Evolutionary conservation across 495 filamentous ascomycete species (phyloP), one percentile per base, ranked within the genome.

Genomic region (Podospora sp.): DNA sequence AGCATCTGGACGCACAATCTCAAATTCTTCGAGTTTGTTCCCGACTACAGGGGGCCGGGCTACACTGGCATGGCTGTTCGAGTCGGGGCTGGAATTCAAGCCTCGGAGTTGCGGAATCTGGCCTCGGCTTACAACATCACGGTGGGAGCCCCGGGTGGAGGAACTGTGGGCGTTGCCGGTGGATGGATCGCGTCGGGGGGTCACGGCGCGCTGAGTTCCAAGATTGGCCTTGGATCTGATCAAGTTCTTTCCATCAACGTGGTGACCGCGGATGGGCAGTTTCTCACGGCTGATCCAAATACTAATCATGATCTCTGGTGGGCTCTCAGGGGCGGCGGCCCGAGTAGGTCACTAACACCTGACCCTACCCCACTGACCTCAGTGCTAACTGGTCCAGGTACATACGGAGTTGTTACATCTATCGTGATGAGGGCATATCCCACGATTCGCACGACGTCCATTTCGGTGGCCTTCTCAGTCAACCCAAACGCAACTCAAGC

Each of bases 301-400:
- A 77, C 76, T 22, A 79, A 90, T 59, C 70, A 79, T 0, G 88
- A 90, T 27, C 75, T 90, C 9, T 91, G 87, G 78, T 90, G 80
- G 81, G 89, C 89, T 5, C 74, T 90, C 2, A 78, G 83, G 25
- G 88, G 87, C 7, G 85, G 86, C 4, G 88, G 87, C 2, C 82
- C 79, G 9, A 82, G 85, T 82, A 72, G 72, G 75, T 64, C n/a
- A 33, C 20, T 35, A 36, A 6, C 49, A 21, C 49, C 7, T 40
- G 25, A 21, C n/a, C 24, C 1, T 46, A 4, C 40, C 11, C 2
- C 2, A 24, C 25, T 22, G 57, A 18, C 24, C 18, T 25, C 57
- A 20, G n/a, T 25, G 9, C 22, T 27, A 25, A 59, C 26, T 6
- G 20, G 18, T 8, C 33, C 21, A 71, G 68, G 84, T 72, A 85